Evolutionary conservation across 2,329 filamentous ascomycete species (phyloP).

Genomic region (Exserohilum rostratum): DNA sequence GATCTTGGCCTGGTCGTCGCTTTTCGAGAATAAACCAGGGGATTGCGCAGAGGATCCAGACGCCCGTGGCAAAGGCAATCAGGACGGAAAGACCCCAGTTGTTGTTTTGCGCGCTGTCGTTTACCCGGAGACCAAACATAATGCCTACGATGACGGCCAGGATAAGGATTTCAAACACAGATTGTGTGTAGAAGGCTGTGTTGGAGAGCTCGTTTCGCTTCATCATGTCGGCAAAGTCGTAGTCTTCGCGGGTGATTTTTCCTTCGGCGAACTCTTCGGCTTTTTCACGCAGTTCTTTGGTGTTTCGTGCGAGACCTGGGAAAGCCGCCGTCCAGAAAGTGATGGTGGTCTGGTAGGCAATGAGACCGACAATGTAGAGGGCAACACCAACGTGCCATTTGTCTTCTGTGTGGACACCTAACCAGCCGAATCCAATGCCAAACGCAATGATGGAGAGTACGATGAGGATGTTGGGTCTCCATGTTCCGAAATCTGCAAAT

Average conservation of each 20-base stretch:
- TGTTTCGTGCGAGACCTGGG: slow-evolving; percentile 63
- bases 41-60: slow-evolving; percentile 68
- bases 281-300: slow-evolving; percentile 58
- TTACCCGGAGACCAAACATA: slow-evolving; percentile 65
- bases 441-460: slow-evolving; percentile 58
- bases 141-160: slow-evolving; percentile 36
- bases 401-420: slow-evolving; percentile 65
- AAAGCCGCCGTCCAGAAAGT: slow-evolving; percentile 73
- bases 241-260: slow-evolving; percentile 63
- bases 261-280: slow-evolving; percentile 55
- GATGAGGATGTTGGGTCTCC: slow-evolving; percentile 64
- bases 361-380: slow-evolving; percentile 70
- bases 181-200: slow-evolving; percentile 68
- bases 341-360: slow-evolving; percentile 69
- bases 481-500: slow-evolving; percentile 69
- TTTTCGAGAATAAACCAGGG: slow-evolving; percentile 73
- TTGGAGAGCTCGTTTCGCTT: slow-evolving; percentile 69
- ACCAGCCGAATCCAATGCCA: slow-evolving; percentile 69
- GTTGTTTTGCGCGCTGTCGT: slow-evolving; percentile 64
- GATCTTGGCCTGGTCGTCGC: slow-evolving; percentile 63
- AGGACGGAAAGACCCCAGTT: slow-evolving; percentile 70
- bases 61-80: slow-evolving; percentile 68
- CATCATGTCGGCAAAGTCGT: slow-evolving; percentile 57
- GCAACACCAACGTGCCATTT: slow-evolving; percentile 67
- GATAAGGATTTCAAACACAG: slow-evolving; percentile 62